Evolutionary conservation across 805 yeast genomes (phyloP), one percentile per base, ranked within the genome.

Genomic region (Cyberlindnera galapagoensis): DNA sequence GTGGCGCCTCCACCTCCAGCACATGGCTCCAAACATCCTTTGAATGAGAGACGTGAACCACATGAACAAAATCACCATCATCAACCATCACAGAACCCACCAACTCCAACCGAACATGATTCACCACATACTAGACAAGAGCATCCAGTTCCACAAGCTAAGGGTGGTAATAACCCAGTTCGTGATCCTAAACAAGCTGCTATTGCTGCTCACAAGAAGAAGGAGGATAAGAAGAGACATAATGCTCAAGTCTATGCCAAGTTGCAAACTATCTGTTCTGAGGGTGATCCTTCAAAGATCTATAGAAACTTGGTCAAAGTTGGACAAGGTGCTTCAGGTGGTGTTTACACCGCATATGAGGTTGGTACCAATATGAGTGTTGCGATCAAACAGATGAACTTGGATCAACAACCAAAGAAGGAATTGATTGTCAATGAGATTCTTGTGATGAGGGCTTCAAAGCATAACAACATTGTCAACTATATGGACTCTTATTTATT

Each of bases 261-360:
- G 47, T 64, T 92, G 30, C 67, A 72, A 35, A 74, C 76, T 24
- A 88, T 88, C 29, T 90, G 96, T 50, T 69, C 86, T 2, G 76
- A 74, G 20, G 92, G 88, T 7, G 94, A 92, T 59, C 98, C 98
- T 9, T 72, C 76, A 20, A 65, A 64, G 33, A 54, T 71, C 30
- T 92, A 84, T 57, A 63, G 67, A 27, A 78, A 76, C 50, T 65
- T 90, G 40, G 69, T 73, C 23, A 88, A 90, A 56, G 80, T 92
- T 42, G 99, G 99, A 1, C 98, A 92, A 62, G 98, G 99, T 51
- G 98, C 98, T 0, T 80, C 94, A 11, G 99, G 98, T 34, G 95
- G 95, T 24, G 99, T 92, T 19, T 92, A 80, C 50, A 85, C 92
- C 19, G 97, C 97, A 0, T 74, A 78, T 46, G 82, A 78, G 43